phyloP scores from a whole-genome alignment of 257 asterid genomes.

The Ilex aquifolium region DNA sequence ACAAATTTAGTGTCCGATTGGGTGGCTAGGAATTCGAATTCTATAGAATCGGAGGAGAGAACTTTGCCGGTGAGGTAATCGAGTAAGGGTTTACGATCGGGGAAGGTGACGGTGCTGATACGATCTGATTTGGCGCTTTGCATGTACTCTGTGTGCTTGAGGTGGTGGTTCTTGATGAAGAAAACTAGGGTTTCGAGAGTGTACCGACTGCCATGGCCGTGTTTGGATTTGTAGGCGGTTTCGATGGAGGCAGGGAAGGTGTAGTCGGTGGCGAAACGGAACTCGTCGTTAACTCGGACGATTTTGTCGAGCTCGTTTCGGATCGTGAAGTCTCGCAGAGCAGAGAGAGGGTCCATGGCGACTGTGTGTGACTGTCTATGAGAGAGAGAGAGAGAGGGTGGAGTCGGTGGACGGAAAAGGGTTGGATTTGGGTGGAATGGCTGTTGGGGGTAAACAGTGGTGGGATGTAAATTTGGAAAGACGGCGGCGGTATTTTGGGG shows the following conservation, averaged over 20 bases:
- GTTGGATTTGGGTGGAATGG: no score
- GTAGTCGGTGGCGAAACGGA: constrained; percentile 77
- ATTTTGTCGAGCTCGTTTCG: constrained; percentile 59
- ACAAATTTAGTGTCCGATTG: constrained; percentile 12
- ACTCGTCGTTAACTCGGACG: constrained; percentile 57
- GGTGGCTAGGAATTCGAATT: constrained; percentile 40
- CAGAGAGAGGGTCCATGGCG: constrained; percentile 79
- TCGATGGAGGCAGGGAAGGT: constrained; percentile 78
- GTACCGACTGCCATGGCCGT: constrained; percentile 60
- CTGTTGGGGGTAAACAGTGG: no score
- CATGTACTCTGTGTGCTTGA: constrained; percentile 78
- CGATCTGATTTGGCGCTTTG: constrained; percentile 75
- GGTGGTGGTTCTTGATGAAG: constrained; percentile 74
- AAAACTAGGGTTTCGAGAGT: constrained; percentile 92
- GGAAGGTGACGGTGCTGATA: constrained; percentile 71
- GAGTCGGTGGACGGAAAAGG: no score
- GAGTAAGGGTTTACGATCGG: constrained; percentile 77
- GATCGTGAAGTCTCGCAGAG: constrained; percentile 83
- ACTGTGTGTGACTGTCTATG: no score
- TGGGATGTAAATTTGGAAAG: no score
- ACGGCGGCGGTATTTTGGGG: no score
- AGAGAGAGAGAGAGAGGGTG: no score
- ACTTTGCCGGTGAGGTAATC: constrained; percentile 87
- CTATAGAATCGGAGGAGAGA: constrained; percentile 63
- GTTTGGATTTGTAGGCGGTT: constrained; percentile 82